Base-by-base conservation (phyloP, 2,329 filamentous ascomycete species). In the Xylaria sp. region DNA sequence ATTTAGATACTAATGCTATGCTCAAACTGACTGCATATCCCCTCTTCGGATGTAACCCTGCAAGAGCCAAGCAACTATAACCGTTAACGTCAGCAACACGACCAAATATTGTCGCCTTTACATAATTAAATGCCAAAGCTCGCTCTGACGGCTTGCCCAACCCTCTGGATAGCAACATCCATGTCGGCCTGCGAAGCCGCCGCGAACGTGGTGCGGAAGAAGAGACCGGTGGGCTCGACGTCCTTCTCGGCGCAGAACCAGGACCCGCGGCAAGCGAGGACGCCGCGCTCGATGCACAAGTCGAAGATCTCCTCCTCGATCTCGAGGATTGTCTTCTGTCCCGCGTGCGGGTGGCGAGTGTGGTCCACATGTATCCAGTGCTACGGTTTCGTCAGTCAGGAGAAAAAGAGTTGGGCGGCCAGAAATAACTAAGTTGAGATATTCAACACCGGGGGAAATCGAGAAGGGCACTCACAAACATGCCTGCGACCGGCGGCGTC, bases 281-380 rank as follows among this genome's bases (percentile, higher is more conserved):
- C 91, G 21, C 91, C 90, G 69, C 90, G 85, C 3, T 88, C 85
- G 58, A 97, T 89, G 65, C 88, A 88, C 0, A 85, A 82, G 69
- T 90, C 77, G 81, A 97, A 98, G 44, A 99, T 92, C 57, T 91
- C 87, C 70, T 97, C 89, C 76, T 99, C 95, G 41, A 99, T 82
- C 35, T 86, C 86, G 23, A 85, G 75, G 47, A 92, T 79, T 49
- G 76, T 79, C 66, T 83, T 85, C 13, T 56, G 48, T 3, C 54
- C 55, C n/a, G 82, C 82, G 11, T 84, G 77, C 0, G 91, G 91
- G 70, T 94, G 91, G 63, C 84, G 82, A 19, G 78, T 80, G 70
- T 86, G 85, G 68, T 92, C 84, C 17, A 95, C 79, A 54, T 85
- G 81, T 60, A 95, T 78, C 92, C 92, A 95, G 73, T 91, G 83